A percentile compares a stretch with the other conserved stretches of the same genome.
Conservation (phyloP, 208 protist genomes). For the Leishmania martiniquensis region DNA sequence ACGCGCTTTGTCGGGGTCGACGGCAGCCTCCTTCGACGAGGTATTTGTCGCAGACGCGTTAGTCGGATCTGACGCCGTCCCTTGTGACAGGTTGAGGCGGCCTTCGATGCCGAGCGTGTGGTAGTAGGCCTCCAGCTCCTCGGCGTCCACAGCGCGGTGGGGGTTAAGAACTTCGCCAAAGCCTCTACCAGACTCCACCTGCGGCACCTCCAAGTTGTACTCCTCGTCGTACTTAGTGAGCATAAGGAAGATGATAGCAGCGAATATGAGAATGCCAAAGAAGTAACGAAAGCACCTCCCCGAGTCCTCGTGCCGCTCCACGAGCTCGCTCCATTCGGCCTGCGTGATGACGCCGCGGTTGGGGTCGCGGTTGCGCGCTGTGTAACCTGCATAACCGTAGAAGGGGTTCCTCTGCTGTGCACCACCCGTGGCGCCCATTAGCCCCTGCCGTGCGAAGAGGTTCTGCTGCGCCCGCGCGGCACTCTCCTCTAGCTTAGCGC, state of each 20-base stretch:
- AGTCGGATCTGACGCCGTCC: constrained; percentile 7
- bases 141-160: constrained; percentile 13
- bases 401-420: constrained; percentile 11
- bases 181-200: constrained; percentile 75
- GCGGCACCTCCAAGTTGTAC: constrained; percentile 84
- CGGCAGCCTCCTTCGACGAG: not conserved
- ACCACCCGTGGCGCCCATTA: constrained; percentile 27
- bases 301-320: constrained; percentile 78
- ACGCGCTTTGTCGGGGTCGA: constrained; percentile 63
- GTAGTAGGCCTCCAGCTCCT: constrained; percentile 78
- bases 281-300: constrained; percentile 69
- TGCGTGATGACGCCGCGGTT: constrained; percentile 79
- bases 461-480: constrained; percentile 41
- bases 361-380: constrained; percentile 42
- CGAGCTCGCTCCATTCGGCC: constrained; percentile 77
- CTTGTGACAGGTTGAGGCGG: constrained; percentile 34
- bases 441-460: constrained; percentile 16
- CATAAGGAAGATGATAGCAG: constrained; percentile 48
- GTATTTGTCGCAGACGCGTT: not conserved
- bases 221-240: constrained; percentile 87
- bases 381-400: constrained; percentile 13
- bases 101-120: constrained; percentile 67
- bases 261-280: constrained; percentile 60
- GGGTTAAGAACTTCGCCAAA: constrained; percentile 62
- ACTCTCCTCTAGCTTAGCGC: constrained; percentile 57